Base-by-base conservation (phyloP, 179 eudicot species). In the Dionaea muscipula region DNA sequence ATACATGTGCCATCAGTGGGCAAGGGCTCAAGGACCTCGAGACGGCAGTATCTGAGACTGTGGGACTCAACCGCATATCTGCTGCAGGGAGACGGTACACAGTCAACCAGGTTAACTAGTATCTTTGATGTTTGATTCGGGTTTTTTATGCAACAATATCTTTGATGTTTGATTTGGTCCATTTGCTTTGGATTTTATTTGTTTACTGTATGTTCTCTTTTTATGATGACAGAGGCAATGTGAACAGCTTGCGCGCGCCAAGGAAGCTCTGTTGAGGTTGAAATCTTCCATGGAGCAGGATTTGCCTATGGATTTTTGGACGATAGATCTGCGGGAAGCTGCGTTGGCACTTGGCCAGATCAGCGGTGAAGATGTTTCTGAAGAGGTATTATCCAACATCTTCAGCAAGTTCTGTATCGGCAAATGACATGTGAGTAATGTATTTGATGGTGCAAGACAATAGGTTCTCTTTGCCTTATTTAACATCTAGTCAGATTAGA, bases 331-430 rank as follows among this genome's bases (percentile, higher is more conserved):
- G 54, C 74, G 98, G 67, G 98, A 84, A 66, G 96, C 93, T 53
- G 91, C 78, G 18, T 62, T 84, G 55, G 88, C 91, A 17, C 86
- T 91, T 33, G 94, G 84, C 23, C 89, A 84, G 75, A 84, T 91
- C 22, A 77, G 80, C 40, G 99, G 99, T 36, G 94, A 87, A 57
- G 96, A 91, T 36, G 74, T 91, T 17, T 82, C 96, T 15, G 98
- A 91, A 68, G 96, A 91, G 63, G 78, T 91, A 19, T 64, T 91
- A 56, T 69, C 91, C 7, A 81, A 77, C 66, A 84, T 91, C 59
- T 91, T 91, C 70, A 75, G 77, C 66, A 91, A 84, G 78, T 91
- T 91, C 69, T 91, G 96, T 57, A 91, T 91, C 16, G 96, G 99
- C 26, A 91, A 91, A 79, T 91, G 41, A 60, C 43, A 26, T 43